phyloP scores from a whole-genome alignment of 1,284 basidiomycete genomes.

The Vanrija sp. region DNA sequence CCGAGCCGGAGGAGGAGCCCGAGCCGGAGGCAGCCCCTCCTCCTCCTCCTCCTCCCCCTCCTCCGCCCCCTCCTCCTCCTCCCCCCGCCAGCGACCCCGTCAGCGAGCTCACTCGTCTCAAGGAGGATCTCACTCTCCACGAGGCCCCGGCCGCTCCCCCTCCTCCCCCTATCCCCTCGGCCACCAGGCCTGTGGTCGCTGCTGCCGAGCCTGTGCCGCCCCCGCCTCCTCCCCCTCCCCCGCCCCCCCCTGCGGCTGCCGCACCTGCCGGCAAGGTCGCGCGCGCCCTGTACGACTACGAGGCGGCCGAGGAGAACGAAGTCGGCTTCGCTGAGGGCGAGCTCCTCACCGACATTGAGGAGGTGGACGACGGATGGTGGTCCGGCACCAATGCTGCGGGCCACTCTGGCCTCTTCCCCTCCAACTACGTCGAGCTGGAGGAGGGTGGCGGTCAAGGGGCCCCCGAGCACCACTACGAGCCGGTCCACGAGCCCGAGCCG shows the following conservation, averaged over 20 bases:
- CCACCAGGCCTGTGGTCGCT: constrained; percentile 21
- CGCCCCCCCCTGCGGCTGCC: not conserved
- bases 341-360: constrained; percentile 72
- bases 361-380: constrained; percentile 82
- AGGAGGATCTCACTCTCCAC: constrained; percentile 41
- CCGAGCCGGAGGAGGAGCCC: constrained; percentile 15
- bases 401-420: constrained; percentile 61
- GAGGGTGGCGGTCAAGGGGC: constrained; percentile 42
- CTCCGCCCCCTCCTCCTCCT: constrained; percentile 42
- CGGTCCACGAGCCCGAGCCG: constrained; percentile 33
- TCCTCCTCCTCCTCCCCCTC: constrained; percentile 27
- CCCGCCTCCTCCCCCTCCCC: constrained; percentile 2
- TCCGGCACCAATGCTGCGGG: constrained; percentile 64
- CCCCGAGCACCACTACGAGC: constrained; percentile 36
- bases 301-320: constrained; percentile 64
- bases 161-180: constrained; percentile 35
- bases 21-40: constrained; percentile 7
- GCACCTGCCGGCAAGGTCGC: constrained; percentile 41
- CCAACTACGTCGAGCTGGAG: constrained; percentile 73
- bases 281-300: constrained; percentile 69
- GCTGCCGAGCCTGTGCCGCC: constrained; percentile 12
- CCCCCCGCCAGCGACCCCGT: constrained; percentile 50
- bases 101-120: constrained; percentile 39
- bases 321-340: constrained; percentile 75
- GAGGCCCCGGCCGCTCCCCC: constrained; percentile 29